Evolutionary conservation across 371 early-diverging fungal genomes (phyloP), one percentile per base, ranked within the genome.

Genomic region (Rhizopus delemar): DNA sequence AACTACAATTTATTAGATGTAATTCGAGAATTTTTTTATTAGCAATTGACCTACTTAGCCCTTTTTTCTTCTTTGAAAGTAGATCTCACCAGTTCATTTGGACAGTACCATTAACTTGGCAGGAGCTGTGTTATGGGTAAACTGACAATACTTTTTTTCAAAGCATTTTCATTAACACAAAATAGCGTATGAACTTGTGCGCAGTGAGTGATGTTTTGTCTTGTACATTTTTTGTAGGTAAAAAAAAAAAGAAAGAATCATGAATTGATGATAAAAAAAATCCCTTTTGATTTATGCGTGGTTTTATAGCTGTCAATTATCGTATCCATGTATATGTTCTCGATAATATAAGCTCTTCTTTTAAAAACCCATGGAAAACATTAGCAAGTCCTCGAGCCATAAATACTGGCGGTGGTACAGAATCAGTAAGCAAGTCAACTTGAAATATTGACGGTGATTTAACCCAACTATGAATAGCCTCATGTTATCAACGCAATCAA

Each of bases 401-500:
- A 32, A 41, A 41, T 22, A 50, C 50, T 1, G 53, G 55, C 15
- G 64, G 64, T 8, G 51, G 55, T 22, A 6, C 62, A 9, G 66
- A 70, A 45, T 63, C 68, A 29, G 71, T 66, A 61, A 53, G 57
- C 22, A 22, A 22, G 22, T 22, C 22, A 22, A 22, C 22, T 2
- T 22, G 22, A 22, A 22, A 22, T 22, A 22, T 22, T 22, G 22
- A 22, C 22, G 2, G 22, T 22, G 2, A 53, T 35, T 15, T 45
- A 22, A n/a, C 28, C 6, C 5, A 2, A 4, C 11, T 13, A 16
- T 36, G 33, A 31, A 22, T 53, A 72, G 71, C 68, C 66, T 8
- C 69, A 57, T 61, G 51, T 66, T 6, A 85, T 88, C 53, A 88
- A 86, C 68, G 81, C 86, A 5, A 83, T 88, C 38, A 81, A 81